Percentiles rank a stretch among this genome's conserved stretches.
Evolutionary conservation across 352 stramenopile genomes (phyloP).

Genomic region (Phytopythium sindhum): DNA sequence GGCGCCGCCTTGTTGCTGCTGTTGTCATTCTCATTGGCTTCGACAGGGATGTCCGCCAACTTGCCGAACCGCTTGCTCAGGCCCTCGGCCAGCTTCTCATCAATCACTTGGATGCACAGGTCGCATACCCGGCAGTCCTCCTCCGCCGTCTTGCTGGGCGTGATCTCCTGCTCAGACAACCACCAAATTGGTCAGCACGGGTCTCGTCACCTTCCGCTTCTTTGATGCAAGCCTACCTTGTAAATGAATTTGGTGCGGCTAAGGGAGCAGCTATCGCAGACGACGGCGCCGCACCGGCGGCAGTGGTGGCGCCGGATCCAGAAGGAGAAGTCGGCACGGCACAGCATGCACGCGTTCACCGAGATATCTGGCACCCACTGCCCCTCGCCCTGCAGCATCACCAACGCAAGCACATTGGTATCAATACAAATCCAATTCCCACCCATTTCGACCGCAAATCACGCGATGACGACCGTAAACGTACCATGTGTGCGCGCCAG

Average conservation of each 20-base stretch:
- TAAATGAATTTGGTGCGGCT: constrained; percentile 85
- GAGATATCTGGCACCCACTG: constrained; percentile 85
- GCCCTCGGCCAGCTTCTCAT: constrained; percentile 78
- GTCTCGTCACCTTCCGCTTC: neutral
- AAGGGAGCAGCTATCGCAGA: constrained; percentile 76
- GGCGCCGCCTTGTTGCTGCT: constrained; percentile 25
- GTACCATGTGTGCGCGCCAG: constrained; percentile 84
- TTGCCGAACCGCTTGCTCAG: constrained; percentile 75
- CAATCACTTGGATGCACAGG: constrained; percentile 78
- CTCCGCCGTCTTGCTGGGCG: constrained; percentile 44
- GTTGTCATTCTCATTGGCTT: constrained; percentile 31
- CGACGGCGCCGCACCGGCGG: constrained; percentile 76
- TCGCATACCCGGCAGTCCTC: constrained; percentile 80
- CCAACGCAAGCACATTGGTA: neutral
- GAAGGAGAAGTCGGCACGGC: constrained; percentile 78
- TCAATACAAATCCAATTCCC: neutral
- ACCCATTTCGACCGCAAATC: neutral
- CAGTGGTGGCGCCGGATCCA: constrained; percentile 89
- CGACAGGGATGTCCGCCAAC: constrained; percentile 7
- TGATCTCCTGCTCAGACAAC: constrained; percentile 47
- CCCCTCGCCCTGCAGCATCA: constrained; percentile 50
- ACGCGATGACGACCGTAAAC: neutral
- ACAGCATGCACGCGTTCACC: constrained; percentile 79
- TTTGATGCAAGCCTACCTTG: constrained; percentile 34
- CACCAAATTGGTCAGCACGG: neutral